These are phyloP conservation scores for Globisporangium canariense DNA, from an alignment of 352 stramenopile species.

Conservation along the genomic window DNA sequence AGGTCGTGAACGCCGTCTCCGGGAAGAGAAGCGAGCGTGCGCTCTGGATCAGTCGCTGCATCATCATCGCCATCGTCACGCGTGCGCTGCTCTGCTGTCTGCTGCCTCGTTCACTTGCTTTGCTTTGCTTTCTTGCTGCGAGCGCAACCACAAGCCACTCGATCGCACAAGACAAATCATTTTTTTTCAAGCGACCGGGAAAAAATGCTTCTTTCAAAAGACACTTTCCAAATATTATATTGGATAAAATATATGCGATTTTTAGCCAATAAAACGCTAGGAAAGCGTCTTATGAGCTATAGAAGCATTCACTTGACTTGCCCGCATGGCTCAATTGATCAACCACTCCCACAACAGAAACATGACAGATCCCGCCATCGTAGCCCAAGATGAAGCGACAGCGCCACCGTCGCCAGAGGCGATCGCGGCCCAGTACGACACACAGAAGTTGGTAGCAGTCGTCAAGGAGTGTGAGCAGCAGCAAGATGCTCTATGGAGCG, in stretches of 20 bases:
- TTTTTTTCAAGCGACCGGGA: no score
- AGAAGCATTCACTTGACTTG: no score
- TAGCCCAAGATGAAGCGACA: neutral
- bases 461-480: neutral
- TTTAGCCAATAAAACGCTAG: no score
- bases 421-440: neutral
- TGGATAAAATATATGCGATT: no score
- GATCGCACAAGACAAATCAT: slow-evolving; percentile 2
- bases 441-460: neutral
- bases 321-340: no score
- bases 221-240: no score
- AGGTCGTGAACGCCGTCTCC: slow-evolving; percentile 40
- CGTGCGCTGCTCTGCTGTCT: neutral
- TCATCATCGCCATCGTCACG: slow-evolving; percentile 33
- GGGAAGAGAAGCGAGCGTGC: slow-evolving; percentile 53
- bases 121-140: slow-evolving; percentile 6
- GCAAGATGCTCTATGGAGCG: slow-evolving; percentile 7
- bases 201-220: no score
- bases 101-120: neutral
- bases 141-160: slow-evolving; percentile 9
- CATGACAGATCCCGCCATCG: neutral
- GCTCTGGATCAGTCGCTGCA: slow-evolving; percentile 70
- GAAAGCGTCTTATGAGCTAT: no score
- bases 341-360: neutral
- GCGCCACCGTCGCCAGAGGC: neutral